Percentiles rank a stretch among this genome's conserved stretches.
These are phyloP conservation scores for Ceratocystis papillata DNA, from an alignment of 2,329 filamentous ascomycete genomes.

Conservation along the genomic window DNA sequence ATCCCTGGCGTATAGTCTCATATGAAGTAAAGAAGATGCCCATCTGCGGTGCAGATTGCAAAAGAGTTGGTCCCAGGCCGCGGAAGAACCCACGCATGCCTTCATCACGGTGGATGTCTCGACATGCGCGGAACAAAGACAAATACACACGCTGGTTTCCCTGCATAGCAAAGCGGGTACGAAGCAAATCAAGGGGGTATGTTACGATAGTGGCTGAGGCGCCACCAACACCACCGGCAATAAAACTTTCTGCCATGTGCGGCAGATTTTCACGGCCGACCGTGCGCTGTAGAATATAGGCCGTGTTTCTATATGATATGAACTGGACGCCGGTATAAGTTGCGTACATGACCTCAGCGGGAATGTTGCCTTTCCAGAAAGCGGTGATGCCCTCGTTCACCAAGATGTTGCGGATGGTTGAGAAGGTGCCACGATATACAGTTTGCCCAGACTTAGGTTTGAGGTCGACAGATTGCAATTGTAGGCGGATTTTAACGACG, in stretches of 20 bases:
- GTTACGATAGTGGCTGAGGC: conserved; percentile 71
- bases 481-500: conserved; percentile 94
- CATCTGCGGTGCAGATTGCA: conserved; percentile 92
- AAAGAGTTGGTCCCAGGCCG: conserved; percentile 68
- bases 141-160: conserved; percentile 68
- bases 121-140: conserved; percentile 57
- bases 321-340: conserved; percentile 86
- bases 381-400: conserved; percentile 70
- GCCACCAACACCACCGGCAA: conserved; percentile 73
- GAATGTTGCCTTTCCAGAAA: conserved; percentile 96
- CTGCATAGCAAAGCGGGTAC: conserved; percentile 94
- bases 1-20: conserved; percentile 57
- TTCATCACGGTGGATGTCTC: conserved; percentile 64
- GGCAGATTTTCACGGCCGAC: conserved; percentile 42
- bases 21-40: conserved; percentile 89
- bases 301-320: conserved; percentile 68
- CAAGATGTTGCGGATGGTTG: conserved; percentile 66
- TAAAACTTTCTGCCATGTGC: conserved; percentile 62
- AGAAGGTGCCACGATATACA: conserved; percentile 63
- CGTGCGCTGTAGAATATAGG: conserved; percentile 51
- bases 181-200: conserved; percentile 85
- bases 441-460: background rate
- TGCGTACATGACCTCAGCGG: conserved; percentile 88
- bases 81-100: conserved; percentile 75
- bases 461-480: conserved; percentile 52